These are phyloP conservation scores for Colletotrichum sp. DNA, from an alignment of 2,329 filamentous ascomycete species.

Conservation along the genomic window DNA sequence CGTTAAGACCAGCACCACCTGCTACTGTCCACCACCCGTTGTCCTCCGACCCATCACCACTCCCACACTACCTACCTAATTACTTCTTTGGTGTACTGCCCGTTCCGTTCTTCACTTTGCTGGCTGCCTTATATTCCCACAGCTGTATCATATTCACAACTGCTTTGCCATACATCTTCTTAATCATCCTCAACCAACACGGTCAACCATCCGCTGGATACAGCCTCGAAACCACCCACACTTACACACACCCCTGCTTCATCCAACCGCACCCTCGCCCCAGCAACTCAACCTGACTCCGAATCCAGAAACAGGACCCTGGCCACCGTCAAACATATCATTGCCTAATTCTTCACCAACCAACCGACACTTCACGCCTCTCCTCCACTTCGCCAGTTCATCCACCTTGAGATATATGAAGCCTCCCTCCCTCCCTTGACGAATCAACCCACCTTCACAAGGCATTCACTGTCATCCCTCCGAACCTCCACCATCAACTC, in stretches of 20 bases:
- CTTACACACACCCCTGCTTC: constrained; percentile 8
- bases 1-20: constrained; percentile 16
- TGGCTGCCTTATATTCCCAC: neutral
- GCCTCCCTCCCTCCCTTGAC: constrained; percentile 3
- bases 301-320: constrained; percentile 1
- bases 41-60: constrained; percentile 1
- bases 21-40: neutral
- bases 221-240: neutral
- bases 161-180: neutral
- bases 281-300: neutral
- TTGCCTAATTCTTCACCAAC: constrained; percentile 15
- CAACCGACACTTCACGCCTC: neutral
- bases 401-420: constrained; percentile 13
- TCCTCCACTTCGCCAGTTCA: neutral
- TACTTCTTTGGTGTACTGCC: neutral
- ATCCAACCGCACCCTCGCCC: constrained; percentile 14
- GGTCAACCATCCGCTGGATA: neutral
- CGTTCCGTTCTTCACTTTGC: neutral
- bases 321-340: constrained; percentile 5
- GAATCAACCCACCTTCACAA: neutral
- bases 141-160: neutral
- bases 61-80: neutral
- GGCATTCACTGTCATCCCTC: neutral
- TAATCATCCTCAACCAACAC: constrained; percentile 5
- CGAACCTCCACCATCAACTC: neutral